Evolutionary conservation across 2,329 filamentous ascomycete genomes (phyloP), one percentile per base, ranked within the genome.

Genomic region (Huntiella omanensis): DNA sequence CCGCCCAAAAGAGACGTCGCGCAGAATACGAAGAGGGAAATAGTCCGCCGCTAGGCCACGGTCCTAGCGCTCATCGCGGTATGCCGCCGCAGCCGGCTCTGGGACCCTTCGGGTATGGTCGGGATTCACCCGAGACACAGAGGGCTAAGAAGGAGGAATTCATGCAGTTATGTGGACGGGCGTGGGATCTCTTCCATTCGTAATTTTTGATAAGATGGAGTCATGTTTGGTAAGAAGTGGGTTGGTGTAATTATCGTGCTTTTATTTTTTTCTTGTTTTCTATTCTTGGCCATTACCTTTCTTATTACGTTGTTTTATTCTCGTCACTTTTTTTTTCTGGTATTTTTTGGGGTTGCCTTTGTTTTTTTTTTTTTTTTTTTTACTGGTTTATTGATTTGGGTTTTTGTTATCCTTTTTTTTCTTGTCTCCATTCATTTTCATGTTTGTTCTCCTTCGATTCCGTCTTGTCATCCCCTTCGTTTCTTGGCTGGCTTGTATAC

Each of bases 171-270:
- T 95, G 88, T 59, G 77, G 84, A 54, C 71, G 84, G 56, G 91
- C 91, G 6, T 98, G 91, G 91, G 91, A 98, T 64, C 64, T 98
- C 22, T 94, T 96, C 63, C 91, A 96, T 66, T 94, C 86, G 51
- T 95, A 40, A 40, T 15, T 43, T 13, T 13, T 32, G 40, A 8
- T 15, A n/a, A 22, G 38, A 17, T 17, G 16, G 19, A 41, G 22
- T 13, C 6, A 32, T 12, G 12, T 5, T 41, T 11, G 33, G 40
- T 6, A 28, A 28, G 33, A 28, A 8, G 40, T n/a, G 17, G 13
- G 40, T 15, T 15, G 33, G 40, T 43, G 40, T 43, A 43, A 43
- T 32, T 39, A 22, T 35, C 33, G 36, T 35, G 28, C 10, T 45
- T 42, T n/a, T n/a, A n/a, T 50, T n/a, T 38, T 40, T 39, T 43